Percentiles rank a stretch among this genome's conserved stretches.
Conservation (phyloP, 2,329 filamentous ascomycete species). For the Fusarium newnesense region DNA sequence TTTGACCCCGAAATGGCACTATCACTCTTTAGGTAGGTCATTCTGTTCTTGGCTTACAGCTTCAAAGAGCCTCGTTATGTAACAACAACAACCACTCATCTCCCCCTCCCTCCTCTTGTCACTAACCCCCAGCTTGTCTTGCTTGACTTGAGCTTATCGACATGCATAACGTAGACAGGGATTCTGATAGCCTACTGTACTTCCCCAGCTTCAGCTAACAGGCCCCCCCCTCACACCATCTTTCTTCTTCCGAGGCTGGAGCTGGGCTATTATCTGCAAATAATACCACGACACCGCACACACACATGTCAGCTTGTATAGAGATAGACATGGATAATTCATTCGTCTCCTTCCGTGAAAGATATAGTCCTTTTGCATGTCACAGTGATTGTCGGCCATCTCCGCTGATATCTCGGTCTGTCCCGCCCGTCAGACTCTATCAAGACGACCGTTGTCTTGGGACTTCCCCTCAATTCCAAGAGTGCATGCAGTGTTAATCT, state of each 20-base stretch:
- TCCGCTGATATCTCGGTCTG: slow-evolving; percentile 26
- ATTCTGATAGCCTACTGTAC: slow-evolving; percentile 10
- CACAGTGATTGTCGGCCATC: slow-evolving; percentile 10
- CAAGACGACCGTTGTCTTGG: slow-evolving; percentile 5
- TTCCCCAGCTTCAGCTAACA: slow-evolving; percentile 19
- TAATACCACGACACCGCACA: neutral
- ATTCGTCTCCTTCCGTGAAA: slow-evolving; percentile 23
- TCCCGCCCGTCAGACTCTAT: slow-evolving; percentile 10
- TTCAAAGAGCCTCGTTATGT: slow-evolving; percentile 11
- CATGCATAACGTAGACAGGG: neutral
- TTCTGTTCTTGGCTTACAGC: neutral
- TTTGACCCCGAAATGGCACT: neutral
- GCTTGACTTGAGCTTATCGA: neutral
- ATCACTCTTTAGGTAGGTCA: slow-evolving; percentile 10
- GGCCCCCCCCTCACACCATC: slow-evolving; percentile 10
- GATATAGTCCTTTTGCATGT: slow-evolving; percentile 3
- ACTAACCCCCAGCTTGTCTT: neutral
- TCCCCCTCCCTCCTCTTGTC: neutral
- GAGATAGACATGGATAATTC: neutral
- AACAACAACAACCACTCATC: slow-evolving; percentile 5
- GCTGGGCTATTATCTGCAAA: neutral
- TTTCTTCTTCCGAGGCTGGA: neutral
- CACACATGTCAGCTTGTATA: slow-evolving; percentile 1
- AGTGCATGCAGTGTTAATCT: neutral
- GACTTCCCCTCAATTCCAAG: neutral